Base-by-base conservation (phyloP, 2,329 filamentous ascomycete genomes). In the Phyllosticta paracitricarpa region DNA sequence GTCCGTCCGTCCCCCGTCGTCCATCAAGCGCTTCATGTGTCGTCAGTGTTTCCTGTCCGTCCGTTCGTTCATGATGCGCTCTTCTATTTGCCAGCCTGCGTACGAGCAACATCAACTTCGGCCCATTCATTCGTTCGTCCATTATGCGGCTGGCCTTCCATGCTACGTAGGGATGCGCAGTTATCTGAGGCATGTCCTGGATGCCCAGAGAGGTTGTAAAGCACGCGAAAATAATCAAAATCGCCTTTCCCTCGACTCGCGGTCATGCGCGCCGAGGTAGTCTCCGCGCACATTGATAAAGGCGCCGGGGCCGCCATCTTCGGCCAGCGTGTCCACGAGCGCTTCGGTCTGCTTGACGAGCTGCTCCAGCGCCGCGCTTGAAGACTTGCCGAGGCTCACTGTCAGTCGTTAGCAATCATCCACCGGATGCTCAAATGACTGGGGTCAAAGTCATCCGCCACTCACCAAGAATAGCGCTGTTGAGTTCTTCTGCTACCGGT, bases 321-420 rank as follows among this genome's bases (percentile, higher is more conserved):
- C 84, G 55, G 88, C 84, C 14, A 96, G 80, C 61, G 93, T 88
- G 63, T 91, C 88, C n/a, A 97, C 82, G 14, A 97, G 78, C 0
- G 90, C 89, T 65, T 86, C 88, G 0, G 91, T 95, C 75, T 97
- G 91, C 63, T 92, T 89, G 70, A 89, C 91, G 5, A 97, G 73
- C 63, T 85, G 87, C 73, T 97, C 93, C 30, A 99, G 76, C 0
- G 91, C 89, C 2, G 94, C 89, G 4, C 87, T 86, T 2, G 90
- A 91, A 0, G 91, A 93, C 75, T 96, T 95, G 57, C 94, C 94
- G 2, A 97, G 81, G 0, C 90, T 95, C 52, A 91, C 93, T 97
- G 68, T 58, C 22, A 22, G 6, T 24, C 8, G 3, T 76, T 67
- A 75, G 69, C 67, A 63, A 61, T 10, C 0, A 26, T 30, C 28